Conservation (phyloP, 495 filamentous ascomycete genomes). For the Xylaria nigripes region DNA sequence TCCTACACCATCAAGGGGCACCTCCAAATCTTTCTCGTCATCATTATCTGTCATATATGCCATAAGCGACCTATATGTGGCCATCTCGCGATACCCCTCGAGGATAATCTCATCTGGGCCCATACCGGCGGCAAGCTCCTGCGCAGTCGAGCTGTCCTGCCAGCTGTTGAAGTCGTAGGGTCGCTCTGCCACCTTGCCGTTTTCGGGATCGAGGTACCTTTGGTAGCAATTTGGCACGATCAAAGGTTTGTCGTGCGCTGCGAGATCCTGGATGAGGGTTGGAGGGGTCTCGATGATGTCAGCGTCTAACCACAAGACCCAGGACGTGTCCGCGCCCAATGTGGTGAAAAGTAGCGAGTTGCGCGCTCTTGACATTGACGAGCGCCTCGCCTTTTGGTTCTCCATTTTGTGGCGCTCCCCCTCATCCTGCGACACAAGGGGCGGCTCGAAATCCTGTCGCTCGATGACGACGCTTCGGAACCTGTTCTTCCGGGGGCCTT, state of each 20-base stretch:
- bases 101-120: constrained; percentile 80
- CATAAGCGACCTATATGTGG: constrained; percentile 88
- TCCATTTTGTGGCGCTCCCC: constrained; percentile 80
- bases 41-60: constrained; percentile 63
- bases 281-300: constrained; percentile 87
- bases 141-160: constrained; percentile 75
- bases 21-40: constrained; percentile 50
- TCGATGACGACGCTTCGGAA: constrained; percentile 91
- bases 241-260: constrained; percentile 72
- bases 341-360: constrained; percentile 97
- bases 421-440: constrained; percentile 72
- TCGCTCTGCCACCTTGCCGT: constrained; percentile 58
- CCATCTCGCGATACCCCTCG: constrained; percentile 86
- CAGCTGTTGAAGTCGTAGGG: constrained; percentile 97
- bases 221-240: constrained; percentile 96
- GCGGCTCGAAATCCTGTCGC: constrained; percentile 87
- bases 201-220: constrained; percentile 67
- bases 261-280: constrained; percentile 86
- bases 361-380: constrained; percentile 85
- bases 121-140: constrained; percentile 68
- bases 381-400: constrained; percentile 78
- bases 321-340: constrained; percentile 82
- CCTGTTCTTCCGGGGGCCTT: constrained; percentile 65
- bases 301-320: constrained; percentile 93
- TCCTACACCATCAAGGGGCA: constrained; percentile 84